These are phyloP conservation scores for Trichoderma afroharzianum DNA, from an alignment of 2,329 filamentous ascomycete species.

Conservation along the genomic window DNA sequence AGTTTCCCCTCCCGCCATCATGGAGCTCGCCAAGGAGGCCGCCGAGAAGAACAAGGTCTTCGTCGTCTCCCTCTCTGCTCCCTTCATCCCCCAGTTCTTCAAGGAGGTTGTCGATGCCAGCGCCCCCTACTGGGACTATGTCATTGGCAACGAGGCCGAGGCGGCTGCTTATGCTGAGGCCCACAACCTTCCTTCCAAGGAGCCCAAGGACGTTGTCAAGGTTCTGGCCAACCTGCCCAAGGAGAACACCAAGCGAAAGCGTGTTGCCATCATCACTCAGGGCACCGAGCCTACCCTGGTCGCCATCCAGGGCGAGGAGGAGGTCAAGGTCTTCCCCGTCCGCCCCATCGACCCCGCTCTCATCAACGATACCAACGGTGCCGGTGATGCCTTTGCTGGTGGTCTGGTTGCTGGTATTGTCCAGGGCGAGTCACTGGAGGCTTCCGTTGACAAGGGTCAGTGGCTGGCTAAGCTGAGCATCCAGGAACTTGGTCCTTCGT, in stretches of 20 bases:
- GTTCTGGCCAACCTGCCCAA: conserved; percentile 85
- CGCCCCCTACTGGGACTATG: conserved; percentile 88
- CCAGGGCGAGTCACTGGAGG: conserved; percentile 74
- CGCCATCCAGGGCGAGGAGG: conserved; percentile 67
- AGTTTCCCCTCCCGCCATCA: conserved; percentile 86
- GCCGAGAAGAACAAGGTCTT: conserved; percentile 87
- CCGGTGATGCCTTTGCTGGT: conserved; percentile 93
- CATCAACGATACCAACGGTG: conserved; percentile 96
- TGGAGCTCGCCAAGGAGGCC: conserved; percentile 87
- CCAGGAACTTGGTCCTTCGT: conserved; percentile 93
- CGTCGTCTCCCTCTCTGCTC: conserved; percentile 86
- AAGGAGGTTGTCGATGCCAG: conserved; percentile 88
- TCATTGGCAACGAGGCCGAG: conserved; percentile 97
- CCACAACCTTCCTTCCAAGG: conserved; percentile 69
- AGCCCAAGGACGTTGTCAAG: conserved; percentile 81
- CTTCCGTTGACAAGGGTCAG: conserved; percentile 85
- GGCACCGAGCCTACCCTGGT: conserved; percentile 88
- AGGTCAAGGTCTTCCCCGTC: conserved; percentile 74
- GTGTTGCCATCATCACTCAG: conserved; percentile 90
- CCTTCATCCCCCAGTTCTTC: conserved; percentile 97
- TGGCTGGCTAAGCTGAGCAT: conserved; percentile 95
- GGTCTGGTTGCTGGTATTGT: conserved; percentile 89
- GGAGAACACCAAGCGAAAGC: conserved; percentile 79
- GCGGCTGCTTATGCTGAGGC: conserved; percentile 81
- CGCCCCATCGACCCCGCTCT: conserved; percentile 70